phyloP scores from a whole-genome alignment of 2,329 filamentous ascomycete genomes.

The Penicillium sp. region DNA sequence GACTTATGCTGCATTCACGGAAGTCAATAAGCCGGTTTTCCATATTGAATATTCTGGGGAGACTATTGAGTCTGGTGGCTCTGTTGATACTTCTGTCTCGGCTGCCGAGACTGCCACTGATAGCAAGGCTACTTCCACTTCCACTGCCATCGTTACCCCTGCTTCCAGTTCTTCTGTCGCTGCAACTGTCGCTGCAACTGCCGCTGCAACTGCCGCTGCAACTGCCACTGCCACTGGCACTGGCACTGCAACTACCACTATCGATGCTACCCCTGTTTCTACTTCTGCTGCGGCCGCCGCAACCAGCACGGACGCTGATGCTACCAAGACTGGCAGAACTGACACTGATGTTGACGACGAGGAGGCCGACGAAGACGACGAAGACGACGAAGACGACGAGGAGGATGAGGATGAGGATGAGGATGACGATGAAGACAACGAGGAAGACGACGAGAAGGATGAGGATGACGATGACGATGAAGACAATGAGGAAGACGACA shows the following conservation, averaged over 20 bases:
- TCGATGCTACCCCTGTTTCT: not conserved
- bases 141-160: not conserved
- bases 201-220: too few relatives aligned
- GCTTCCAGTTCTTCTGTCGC: not conserved
- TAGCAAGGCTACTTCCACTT: not conserved
- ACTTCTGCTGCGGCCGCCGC: not conserved
- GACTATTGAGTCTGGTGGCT: not conserved
- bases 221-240: too few relatives aligned
- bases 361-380: slow-evolving; percentile 43
- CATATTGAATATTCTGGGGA: slow-evolving; percentile 66
- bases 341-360: slow-evolving; percentile 21
- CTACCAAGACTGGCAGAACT: not conserved
- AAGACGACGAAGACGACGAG: slow-evolving; percentile 35
- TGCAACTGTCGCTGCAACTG: not conserved
- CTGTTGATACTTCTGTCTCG: not conserved
- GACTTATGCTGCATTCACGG: slow-evolving; percentile 58
- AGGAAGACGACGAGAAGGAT: slow-evolving; percentile 33
- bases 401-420: slow-evolving; percentile 15
- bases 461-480: slow-evolving; percentile 16
- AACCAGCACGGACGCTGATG: not conserved
- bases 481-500: not conserved
- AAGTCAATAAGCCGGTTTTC: slow-evolving; percentile 66
- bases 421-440: slow-evolving; percentile 43
- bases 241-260: too few relatives aligned
- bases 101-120: not conserved